Conservation (phyloP, 768 basidiomycete genomes). For the Podaxis sp. region DNA sequence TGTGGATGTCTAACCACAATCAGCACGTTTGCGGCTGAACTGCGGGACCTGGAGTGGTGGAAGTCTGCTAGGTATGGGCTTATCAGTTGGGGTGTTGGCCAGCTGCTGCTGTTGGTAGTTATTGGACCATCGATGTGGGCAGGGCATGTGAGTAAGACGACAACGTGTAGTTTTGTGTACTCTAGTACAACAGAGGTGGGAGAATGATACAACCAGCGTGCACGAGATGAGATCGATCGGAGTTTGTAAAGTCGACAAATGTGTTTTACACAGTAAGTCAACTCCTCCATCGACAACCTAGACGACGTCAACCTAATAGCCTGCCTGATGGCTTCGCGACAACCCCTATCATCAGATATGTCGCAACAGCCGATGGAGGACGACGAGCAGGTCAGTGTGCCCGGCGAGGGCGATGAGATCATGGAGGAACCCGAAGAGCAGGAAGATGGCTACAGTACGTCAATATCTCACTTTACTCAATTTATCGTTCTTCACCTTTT, state of each 20-base stretch:
- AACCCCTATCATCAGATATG: conserved; percentile 38
- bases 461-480: conserved; percentile 22
- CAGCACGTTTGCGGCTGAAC: conserved; percentile 88
- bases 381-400: conserved; percentile 60
- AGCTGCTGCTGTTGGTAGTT: conserved; percentile 69
- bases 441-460: conserved; percentile 78
- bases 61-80: conserved; percentile 69
- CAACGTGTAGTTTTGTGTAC: conserved; percentile 47
- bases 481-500: conserved; percentile 15
- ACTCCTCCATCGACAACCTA: conserved; percentile 3
- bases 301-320: conserved; percentile 7
- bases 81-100: conserved; percentile 68
- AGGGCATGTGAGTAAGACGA: conserved; percentile 40
- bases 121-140: conserved; percentile 65
- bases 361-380: conserved; percentile 55
- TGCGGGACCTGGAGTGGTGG: conserved; percentile 53
- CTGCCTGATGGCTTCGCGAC: conserved; percentile 39
- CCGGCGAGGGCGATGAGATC: conserved; percentile 67
- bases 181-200: conserved; percentile 18
- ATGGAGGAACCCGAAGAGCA: conserved; percentile 84
- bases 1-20: conserved; percentile 95
- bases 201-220: background rate
- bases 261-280: conserved; percentile 4
- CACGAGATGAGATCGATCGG: conserved; percentile 22
- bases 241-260: conserved; percentile 21